Conservation (phyloP, 176 grass and related monocot genomes). For the Musa itinerans region DNA sequence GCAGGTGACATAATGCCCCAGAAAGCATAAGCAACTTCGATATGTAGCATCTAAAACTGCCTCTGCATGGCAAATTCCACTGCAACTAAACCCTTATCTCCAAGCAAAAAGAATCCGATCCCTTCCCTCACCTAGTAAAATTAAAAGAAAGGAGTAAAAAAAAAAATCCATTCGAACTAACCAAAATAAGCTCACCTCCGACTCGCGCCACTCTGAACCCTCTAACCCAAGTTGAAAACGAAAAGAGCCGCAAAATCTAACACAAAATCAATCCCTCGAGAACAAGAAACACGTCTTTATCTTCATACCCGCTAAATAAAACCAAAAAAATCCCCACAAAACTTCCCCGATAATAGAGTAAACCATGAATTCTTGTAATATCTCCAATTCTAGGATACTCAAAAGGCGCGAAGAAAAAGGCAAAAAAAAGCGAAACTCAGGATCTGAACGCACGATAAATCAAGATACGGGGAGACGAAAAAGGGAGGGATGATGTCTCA, state of each 20-base stretch:
- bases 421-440: not conserved
- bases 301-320: not conserved
- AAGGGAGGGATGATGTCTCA: constrained; percentile 15
- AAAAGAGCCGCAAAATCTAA: not conserved
- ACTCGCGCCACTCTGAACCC: not conserved
- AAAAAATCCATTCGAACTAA: too few species aligned
- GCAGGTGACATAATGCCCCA: not conserved
- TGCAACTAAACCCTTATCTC: not conserved
- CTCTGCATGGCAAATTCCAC: not conserved
- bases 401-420: not conserved
- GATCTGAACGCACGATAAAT: not conserved
- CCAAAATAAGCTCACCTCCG: too few species aligned
- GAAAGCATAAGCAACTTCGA: not conserved
- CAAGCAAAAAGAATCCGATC: not conserved
- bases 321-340: not conserved
- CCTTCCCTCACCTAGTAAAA: not conserved
- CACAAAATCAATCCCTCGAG: too few species aligned
- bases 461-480: not conserved
- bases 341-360: not conserved
- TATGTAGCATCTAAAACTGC: not conserved
- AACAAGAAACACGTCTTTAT: not conserved
- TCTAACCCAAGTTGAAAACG: not conserved
- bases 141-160: too few species aligned
- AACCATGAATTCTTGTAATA: not conserved
- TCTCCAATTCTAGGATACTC: not conserved